Base-by-base conservation (phyloP, 2,329 filamentous ascomycete genomes). In the Ilyonectria mors-panacis region DNA sequence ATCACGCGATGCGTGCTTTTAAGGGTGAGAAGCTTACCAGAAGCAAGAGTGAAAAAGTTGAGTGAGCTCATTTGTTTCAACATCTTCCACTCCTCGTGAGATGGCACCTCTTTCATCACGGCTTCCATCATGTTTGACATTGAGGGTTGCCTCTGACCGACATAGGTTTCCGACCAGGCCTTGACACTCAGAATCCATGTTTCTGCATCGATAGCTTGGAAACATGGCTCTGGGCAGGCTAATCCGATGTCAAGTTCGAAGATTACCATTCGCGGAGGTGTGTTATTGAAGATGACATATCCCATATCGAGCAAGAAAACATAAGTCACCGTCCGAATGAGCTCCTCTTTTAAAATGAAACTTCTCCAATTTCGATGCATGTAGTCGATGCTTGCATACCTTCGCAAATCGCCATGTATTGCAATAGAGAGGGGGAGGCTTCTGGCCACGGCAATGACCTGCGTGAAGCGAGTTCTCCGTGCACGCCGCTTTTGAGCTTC, bases 271-370 rank as follows among this genome's bases (percentile, higher is more conserved):
- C 59, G 59, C 1, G 68, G 68, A 12, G 53, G 42, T 3, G 66
- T 30, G 4, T 69, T 68, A n/a, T 71, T 45, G 12, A 71, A 70
- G 21, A 71, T 70, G 12, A 70, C 56, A 4, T 66, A 71, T 0
- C 65, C 69, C 12, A 62, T 68, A 21, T 71, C 68, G 4, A 71
- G 56, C 17, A 71, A n/a, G 13, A 68, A 71, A 2, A 59, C 58
- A 3, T 64, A 71, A 1, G 62, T 7, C 0, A 66, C 45, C 4
- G 69, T 66, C 1, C 68, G 65, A 13, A 60, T 66, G 9, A 60
- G 64, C n/a, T 71, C 68, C 9, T 71, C 69, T 39, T 33, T 48
- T 2, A 71, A 37, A 0, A 56, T 23, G 23, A 60, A 70, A 1
- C 1, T 13, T 21, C 26, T 53, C 59, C 59, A 61, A 15, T 21